Evolutionary conservation across 2,329 filamentous ascomycete genomes (phyloP), one percentile per base, ranked within the genome.

Genomic region (Sarocladiaceae sp.): DNA sequence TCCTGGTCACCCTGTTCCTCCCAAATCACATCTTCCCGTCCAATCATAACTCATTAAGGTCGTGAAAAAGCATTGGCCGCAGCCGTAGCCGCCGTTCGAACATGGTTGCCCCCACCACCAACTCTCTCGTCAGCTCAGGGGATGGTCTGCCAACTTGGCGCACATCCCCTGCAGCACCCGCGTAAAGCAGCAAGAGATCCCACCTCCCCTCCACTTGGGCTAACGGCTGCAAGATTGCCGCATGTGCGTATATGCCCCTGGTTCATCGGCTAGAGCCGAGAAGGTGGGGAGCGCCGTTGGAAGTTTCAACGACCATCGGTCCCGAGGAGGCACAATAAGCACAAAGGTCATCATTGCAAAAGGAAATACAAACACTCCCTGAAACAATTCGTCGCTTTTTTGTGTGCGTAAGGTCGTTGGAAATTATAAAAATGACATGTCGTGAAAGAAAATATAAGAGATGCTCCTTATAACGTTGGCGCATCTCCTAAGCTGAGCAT

Each of bases 121-220:
- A 15, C 44, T 18, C 44, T 25, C 26, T 48, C 44, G 44, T 48
- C 44, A 48, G 44, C 44, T 15, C 44, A n/a, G 44, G 44, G 44
- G 25, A n/a, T 31, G 44, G 26, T 17, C 44, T 48, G 44, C 44
- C 44, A 48, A 48, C 26, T 33, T 48, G 44, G 26, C 26, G 44
- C 44, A 29, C 17, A 37, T 28, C 51, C 50, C 50, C 44, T 49
- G 33, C 51, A 37, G 33, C 51, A 37, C 23, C 6, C 28, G 29
- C 28, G 28, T 53, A 55, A 55, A 55, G 54, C 54, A 55, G 54
- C 54, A 33, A 53, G 31, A 53, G 52, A 55, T 55, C 54, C 47
- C 17, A 33, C 52, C 17, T 25, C 13, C 22, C n/a, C 26, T 37
- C 18, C 20, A 31, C 33, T 26, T 10, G 46, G 20, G 26, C 44